phyloP scores from a whole-genome alignment of 495 filamentous ascomycete species.

The Xanthoparmelia taractica region DNA sequence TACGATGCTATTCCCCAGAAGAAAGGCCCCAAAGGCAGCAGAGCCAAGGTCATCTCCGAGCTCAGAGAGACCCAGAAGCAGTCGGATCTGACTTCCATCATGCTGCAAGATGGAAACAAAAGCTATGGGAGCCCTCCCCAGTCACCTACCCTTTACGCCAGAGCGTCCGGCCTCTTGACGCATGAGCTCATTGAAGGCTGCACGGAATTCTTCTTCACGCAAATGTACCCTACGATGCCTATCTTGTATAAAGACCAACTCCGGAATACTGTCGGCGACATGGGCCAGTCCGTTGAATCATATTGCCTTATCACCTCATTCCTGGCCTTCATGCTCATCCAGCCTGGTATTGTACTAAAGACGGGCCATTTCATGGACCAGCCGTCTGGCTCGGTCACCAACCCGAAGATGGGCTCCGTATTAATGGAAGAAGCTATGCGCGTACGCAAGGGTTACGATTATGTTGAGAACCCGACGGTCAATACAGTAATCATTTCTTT shows the following conservation, averaged over 20 bases:
- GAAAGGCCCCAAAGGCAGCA: conserved; percentile 75
- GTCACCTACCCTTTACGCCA: conserved; percentile 38
- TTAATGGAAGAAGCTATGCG: conserved; percentile 69
- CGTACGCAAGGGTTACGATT: conserved; percentile 66
- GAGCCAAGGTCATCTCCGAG: conserved; percentile 76
- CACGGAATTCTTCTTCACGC: conserved; percentile 75
- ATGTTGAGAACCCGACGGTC: conserved; percentile 60
- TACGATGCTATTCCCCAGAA: conserved; percentile 80
- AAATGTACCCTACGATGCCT: conserved; percentile 78
- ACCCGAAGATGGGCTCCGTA: conserved; percentile 42
- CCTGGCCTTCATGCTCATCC: conserved; percentile 79
- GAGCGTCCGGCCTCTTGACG: conserved; percentile 48
- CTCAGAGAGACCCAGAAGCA: conserved; percentile 59
- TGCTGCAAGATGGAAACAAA: conserved; percentile 22
- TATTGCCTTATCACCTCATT: conserved; percentile 75
- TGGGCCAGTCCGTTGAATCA: conserved; percentile 58
- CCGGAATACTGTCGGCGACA: conserved; percentile 52
- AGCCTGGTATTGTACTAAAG: conserved; percentile 61
- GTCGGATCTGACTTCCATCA: conserved; percentile 22
- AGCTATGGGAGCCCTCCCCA: conserved; percentile 36
- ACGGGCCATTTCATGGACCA: conserved; percentile 47
- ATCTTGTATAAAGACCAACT: conserved; percentile 64
- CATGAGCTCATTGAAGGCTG: conserved; percentile 57
- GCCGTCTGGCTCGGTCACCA: conserved; percentile 43
- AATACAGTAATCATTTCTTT: conserved; percentile 69